Base-by-base conservation (phyloP, 306 rosid genomes). In the Prunus kanzakura region DNA sequence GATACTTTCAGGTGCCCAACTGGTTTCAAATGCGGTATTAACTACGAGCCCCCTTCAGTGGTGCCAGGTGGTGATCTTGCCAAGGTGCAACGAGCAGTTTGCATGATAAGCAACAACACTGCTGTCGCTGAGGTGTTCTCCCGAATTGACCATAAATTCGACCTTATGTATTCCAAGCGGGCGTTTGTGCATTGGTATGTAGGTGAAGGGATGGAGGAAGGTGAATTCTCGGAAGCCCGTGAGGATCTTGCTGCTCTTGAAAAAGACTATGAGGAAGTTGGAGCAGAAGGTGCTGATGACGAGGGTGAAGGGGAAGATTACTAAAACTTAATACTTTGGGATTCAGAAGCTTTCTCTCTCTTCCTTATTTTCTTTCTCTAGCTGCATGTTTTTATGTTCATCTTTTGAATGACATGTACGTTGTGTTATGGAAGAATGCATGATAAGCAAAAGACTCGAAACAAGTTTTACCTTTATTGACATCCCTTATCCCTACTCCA, bases 121-220 rank as follows among this genome's bases (percentile, higher is more conserved):
- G 88, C 91, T 0, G 89, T 90, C 6, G 88, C 87, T 0, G 91
- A 88, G 84, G 93, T 90, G 61, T 90, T 90, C 80, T 67, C 90
- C 13, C 79, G 96, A 61, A 88, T 90, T 60, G 93, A 90, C 79
- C 90, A 86, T 76, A 90, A 90, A 29, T 90, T 88, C 70, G 93
- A 90, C 69, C 87, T 88, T 14, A 90, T 90, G 96, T 90, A 78
- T 79, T 52, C 93, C 3, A 90, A 90, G 83, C 76, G 96, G 64
- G 96, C 96, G 22, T 90, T 90, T 79, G 96, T 90, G 9, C 96
- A 90, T 47, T 90, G 96, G 96, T 88, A 90, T 69, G 91, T 90
- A 52, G 89, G 96, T 83, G 96, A 90, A 79, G 96, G 96, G 30
- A 90, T 90, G 96, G 96, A 90, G 85, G 96, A 90, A 88, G 96